A percentile compares a stretch with the other conserved stretches of the same genome.
phyloP scores from a whole-genome alignment of 352 stramenopile genomes.

The Phytophthora cactorum region DNA sequence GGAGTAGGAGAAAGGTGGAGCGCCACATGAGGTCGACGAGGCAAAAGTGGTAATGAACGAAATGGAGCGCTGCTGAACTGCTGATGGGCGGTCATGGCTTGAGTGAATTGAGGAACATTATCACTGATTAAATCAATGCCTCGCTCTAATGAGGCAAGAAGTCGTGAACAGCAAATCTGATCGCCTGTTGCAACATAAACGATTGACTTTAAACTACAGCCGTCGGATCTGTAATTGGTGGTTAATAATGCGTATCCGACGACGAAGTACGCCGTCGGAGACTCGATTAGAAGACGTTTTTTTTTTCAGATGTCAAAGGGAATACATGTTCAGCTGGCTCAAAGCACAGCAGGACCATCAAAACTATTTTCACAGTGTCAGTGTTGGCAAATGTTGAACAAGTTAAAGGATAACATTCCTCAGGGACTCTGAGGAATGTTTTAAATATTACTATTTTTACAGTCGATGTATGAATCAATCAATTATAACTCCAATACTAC shows the following conservation, averaged over 20 bases:
- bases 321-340: background rate
- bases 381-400: no score
- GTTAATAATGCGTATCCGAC: background rate
- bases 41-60: slow-evolving; percentile 16
- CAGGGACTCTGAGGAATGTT: no score
- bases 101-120: background rate
- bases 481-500: no score
- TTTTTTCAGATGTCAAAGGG: background rate
- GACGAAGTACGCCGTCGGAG: background rate
- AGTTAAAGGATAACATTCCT: no score
- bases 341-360: background rate
- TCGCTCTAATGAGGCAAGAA: no score
- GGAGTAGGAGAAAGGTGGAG: slow-evolving; percentile 21
- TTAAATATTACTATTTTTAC: no score
- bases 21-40: slow-evolving; percentile 24
- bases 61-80: background rate
- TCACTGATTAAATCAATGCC: no score
- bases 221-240: background rate
- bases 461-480: no score
- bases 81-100: background rate
- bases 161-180: background rate
- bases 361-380: no score
- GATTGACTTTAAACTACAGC: background rate
- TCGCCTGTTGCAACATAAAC: background rate
- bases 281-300: background rate